These are phyloP conservation scores for Pseudozyma flocculosa DNA, from an alignment of 1,284 basidiomycete genomes.

Conservation along the genomic window DNA sequence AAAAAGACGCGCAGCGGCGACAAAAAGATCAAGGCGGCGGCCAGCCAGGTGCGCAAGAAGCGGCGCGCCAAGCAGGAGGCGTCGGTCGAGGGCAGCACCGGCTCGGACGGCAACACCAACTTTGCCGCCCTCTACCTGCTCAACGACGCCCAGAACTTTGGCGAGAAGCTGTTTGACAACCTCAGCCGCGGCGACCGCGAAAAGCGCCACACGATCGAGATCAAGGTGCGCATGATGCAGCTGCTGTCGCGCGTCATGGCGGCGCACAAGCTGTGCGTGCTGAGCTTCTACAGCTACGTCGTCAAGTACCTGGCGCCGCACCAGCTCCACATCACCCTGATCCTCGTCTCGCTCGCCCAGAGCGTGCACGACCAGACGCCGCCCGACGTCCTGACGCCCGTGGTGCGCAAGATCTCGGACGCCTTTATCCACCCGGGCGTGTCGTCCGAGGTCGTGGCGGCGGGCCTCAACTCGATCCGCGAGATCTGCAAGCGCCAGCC, in stretches of 20 bases:
- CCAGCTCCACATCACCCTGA: slow-evolving; percentile 88
- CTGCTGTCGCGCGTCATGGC: slow-evolving; percentile 94
- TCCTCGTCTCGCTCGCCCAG: slow-evolving; percentile 91
- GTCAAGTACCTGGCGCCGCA: slow-evolving; percentile 87
- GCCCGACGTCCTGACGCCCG: slow-evolving; percentile 85
- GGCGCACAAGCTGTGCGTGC: slow-evolving; percentile 85
- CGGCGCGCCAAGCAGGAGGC: slow-evolving; percentile 35
- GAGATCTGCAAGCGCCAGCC: slow-evolving; percentile 92
- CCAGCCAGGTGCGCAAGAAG: slow-evolving; percentile 45
- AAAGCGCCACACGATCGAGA: slow-evolving; percentile 83
- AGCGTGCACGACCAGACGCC: slow-evolving; percentile 94
- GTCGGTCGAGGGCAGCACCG: slow-evolving; percentile 22
- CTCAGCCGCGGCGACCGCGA: slow-evolving; percentile 73
- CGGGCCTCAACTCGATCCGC: slow-evolving; percentile 89
- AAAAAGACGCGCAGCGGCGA: slow-evolving; percentile 54
- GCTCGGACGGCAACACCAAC: slow-evolving; percentile 62
- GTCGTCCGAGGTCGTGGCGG: slow-evolving; percentile 89
- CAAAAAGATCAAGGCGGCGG: slow-evolving; percentile 49
- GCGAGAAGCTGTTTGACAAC: slow-evolving; percentile 88
- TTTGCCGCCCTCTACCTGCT: slow-evolving; percentile 92
- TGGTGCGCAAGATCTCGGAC: slow-evolving; percentile 85
- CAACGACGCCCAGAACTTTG: slow-evolving; percentile 93
- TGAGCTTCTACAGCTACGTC: slow-evolving; percentile 96
- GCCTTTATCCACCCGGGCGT: slow-evolving; percentile 99
- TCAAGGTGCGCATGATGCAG: slow-evolving; percentile 97